phyloP scores from a whole-genome alignment of 1,284 basidiomycete species.

The Ustilago cynodontis region DNA sequence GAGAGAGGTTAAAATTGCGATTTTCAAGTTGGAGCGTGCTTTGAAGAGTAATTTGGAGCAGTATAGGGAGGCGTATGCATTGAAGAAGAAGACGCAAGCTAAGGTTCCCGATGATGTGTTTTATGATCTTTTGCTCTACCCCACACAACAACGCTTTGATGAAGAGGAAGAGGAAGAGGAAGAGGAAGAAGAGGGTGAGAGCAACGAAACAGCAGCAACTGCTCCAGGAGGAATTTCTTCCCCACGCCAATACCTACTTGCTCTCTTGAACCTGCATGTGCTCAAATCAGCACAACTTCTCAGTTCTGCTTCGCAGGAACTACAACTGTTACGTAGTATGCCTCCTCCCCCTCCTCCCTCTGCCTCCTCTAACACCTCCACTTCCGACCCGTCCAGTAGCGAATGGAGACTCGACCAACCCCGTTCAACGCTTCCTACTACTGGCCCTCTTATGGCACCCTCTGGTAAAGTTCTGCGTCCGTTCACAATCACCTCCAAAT shows the following conservation, averaged over 20 bases:
- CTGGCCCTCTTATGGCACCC: constrained; percentile 57
- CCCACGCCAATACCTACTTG: constrained; percentile 59
- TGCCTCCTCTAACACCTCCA: not conserved
- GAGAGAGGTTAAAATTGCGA: constrained; percentile 61
- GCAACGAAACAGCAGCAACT: not conserved
- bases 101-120: constrained; percentile 34
- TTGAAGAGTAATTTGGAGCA: constrained; percentile 50
- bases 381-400: not conserved
- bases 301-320: constrained; percentile 54
- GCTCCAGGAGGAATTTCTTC: constrained; percentile 33
- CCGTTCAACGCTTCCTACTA: constrained; percentile 4
- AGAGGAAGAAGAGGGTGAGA: constrained; percentile 14
- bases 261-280: constrained; percentile 60
- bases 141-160: not conserved
- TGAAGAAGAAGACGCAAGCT: constrained; percentile 8
- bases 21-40: constrained; percentile 58
- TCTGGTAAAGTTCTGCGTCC: constrained; percentile 64
- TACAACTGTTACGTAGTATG: constrained; percentile 55
- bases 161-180: constrained; percentile 54
- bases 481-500: constrained; percentile 57
- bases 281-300: constrained; percentile 36
- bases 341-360: constrained; percentile 36
- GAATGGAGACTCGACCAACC: constrained; percentile 63
- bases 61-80: constrained; percentile 42
- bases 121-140: constrained; percentile 51